A percentile compares a stretch with the other conserved stretches of the same genome.
These are phyloP conservation scores for Phytophthora tubulina DNA, from an alignment of 352 stramenopile species.

Conservation along the genomic window DNA sequence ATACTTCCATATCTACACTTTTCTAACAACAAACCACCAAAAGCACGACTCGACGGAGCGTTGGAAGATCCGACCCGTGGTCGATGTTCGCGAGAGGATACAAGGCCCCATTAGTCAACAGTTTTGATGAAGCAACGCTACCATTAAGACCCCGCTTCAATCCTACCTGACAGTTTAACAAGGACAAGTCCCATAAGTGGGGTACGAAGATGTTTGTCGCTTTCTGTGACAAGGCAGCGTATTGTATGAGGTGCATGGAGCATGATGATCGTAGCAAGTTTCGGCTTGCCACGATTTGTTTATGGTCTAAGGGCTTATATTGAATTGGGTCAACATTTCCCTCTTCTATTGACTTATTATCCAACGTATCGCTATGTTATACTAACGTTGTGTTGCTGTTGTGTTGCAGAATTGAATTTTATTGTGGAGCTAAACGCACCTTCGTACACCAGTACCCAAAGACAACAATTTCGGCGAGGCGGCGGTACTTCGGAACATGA, in stretches of 20 bases:
- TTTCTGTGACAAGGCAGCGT: not conserved
- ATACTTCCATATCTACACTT: not conserved
- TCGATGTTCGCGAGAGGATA: not conserved
- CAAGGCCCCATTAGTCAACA: not conserved
- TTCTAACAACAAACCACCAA: not conserved
- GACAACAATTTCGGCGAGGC: not conserved
- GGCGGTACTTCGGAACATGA: constrained; percentile 13
- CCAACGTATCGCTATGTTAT: not conserved
- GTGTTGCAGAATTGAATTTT: not conserved
- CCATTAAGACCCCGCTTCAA: not conserved
- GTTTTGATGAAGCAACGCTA: not conserved
- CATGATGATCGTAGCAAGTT: not conserved
- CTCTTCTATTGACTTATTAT: not conserved
- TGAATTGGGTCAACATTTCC: not conserved
- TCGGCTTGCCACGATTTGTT: not conserved
- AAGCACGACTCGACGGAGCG: not conserved
- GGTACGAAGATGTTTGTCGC: constrained; percentile 1
- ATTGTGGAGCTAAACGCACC: not conserved
- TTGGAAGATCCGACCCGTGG: not conserved
- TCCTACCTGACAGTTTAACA: not conserved
- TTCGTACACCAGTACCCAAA: not conserved
- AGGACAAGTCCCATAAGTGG: not conserved
- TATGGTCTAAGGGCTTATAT: not conserved
- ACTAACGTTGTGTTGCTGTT: too few relatives aligned
- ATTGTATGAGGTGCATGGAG: not conserved